A percentile compares a stretch with the other conserved stretches of the same genome.
phyloP scores from a whole-genome alignment of 768 basidiomycete species.

The Rhodotorula graminis region DNA sequence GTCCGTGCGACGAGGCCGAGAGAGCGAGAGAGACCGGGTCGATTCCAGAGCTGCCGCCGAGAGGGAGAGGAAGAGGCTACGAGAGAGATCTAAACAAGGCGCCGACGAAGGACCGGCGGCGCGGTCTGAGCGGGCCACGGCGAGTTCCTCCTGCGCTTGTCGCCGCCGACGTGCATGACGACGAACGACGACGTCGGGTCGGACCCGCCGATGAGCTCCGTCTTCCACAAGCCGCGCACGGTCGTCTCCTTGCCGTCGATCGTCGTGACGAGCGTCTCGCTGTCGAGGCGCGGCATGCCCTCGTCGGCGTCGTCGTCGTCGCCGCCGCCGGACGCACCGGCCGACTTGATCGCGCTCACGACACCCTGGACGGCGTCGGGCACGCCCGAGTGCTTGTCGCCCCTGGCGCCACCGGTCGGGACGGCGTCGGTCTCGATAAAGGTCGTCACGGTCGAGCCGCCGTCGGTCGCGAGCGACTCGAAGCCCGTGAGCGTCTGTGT shows the following conservation, averaged over 20 bases:
- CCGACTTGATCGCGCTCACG: neutral
- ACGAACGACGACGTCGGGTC: neutral
- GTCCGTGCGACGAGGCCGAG: too few relatives aligned
- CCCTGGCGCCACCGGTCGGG: neutral
- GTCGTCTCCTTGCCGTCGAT: neutral
- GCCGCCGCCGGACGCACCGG: neutral
- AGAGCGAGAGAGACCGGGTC: neutral
- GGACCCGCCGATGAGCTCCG: neutral
- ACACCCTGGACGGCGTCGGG: neutral
- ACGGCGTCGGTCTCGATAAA: neutral
- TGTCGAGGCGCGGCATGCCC: neutral
- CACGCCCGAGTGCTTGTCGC: neutral
- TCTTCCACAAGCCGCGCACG: neutral
- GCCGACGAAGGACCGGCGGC: neutral
- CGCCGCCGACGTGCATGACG: neutral
- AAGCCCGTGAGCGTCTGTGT: neutral
- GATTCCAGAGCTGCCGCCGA: too few relatives aligned
- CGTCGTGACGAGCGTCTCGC: neutral
- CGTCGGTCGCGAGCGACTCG: neutral
- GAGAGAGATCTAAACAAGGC: neutral
- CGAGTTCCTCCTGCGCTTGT: neutral
- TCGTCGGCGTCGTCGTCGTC: neutral
- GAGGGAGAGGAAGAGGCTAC: neutral
- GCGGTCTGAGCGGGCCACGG: neutral
- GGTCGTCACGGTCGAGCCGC: neutral